Conservation (phyloP, 179 eudicot genomes). For the Corrigiola litoralis region DNA sequence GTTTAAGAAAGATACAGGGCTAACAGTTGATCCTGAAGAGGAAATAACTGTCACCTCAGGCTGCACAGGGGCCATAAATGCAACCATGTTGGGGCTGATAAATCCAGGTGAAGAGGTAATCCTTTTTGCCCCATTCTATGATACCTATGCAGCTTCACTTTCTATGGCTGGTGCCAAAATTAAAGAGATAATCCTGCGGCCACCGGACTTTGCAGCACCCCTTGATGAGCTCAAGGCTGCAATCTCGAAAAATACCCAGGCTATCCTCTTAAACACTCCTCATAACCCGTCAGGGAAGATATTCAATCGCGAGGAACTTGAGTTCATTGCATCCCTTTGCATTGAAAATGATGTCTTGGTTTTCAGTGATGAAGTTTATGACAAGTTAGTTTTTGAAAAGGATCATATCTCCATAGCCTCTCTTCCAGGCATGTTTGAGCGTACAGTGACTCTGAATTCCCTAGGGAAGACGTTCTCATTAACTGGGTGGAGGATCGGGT, state of each 20-base stretch:
- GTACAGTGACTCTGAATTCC: slow-evolving; percentile 87
- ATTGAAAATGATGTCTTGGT: slow-evolving; percentile 85
- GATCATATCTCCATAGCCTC: slow-evolving; percentile 94
- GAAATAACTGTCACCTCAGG: slow-evolving; percentile 97
- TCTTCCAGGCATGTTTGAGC: slow-evolving; percentile 89
- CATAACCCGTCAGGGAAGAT: slow-evolving; percentile 98
- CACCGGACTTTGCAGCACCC: slow-evolving; percentile 75
- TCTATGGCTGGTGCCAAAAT: slow-evolving; percentile 96
- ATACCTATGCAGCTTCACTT: slow-evolving; percentile 87
- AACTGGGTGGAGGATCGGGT: slow-evolving; percentile 99
- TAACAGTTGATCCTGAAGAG: slow-evolving; percentile 75
- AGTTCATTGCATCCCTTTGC: slow-evolving; percentile 65
- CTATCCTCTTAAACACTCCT: slow-evolving; percentile 83
- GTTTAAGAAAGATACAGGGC: slow-evolving; percentile 77
- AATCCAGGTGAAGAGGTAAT: slow-evolving; percentile 92
- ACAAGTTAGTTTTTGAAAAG: slow-evolving; percentile 89
- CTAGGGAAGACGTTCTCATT: slow-evolving; percentile 92
- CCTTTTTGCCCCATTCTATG: slow-evolving; percentile 89
- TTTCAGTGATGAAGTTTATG: slow-evolving; percentile 87
- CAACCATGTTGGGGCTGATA: slow-evolving; percentile 86
- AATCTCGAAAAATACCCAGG: slow-evolving; percentile 69
- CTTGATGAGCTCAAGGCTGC: slow-evolving; percentile 65
- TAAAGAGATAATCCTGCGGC: slow-evolving; percentile 64
- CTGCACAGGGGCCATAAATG: slow-evolving; percentile 97
- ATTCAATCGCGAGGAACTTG: slow-evolving; percentile 74